These are phyloP conservation scores for Tuber aestivum DNA, from an alignment of 495 filamentous ascomycete species.

Conservation along the genomic window DNA sequence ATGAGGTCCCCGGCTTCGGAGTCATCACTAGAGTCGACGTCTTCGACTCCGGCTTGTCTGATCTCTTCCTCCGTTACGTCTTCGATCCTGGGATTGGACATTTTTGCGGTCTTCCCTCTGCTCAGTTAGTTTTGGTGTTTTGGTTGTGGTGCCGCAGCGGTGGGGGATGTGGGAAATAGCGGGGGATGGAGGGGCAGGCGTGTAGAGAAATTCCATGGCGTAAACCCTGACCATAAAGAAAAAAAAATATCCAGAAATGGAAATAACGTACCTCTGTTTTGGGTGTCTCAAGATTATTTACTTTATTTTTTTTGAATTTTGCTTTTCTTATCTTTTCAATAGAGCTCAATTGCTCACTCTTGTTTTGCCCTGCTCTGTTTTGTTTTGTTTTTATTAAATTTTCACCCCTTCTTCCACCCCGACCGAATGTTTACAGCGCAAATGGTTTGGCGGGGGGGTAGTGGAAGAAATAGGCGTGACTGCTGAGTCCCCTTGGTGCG, in stretches of 20 bases:
- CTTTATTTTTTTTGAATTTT: background rate
- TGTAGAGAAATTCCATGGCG: background rate
- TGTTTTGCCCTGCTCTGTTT: background rate
- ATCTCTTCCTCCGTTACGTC: constrained; percentile 88
- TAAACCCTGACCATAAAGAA: background rate
- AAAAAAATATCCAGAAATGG: background rate
- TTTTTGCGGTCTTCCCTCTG: too few relatives aligned
- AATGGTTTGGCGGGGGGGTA: background rate
- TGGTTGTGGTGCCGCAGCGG: background rate
- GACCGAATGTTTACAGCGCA: background rate
- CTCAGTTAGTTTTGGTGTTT: background rate
- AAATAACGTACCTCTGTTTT: background rate
- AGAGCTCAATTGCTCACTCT: background rate
- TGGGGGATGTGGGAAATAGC: background rate
- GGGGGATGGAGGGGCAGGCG: background rate
- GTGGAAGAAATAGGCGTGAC: background rate
- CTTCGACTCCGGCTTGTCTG: constrained; percentile 72
- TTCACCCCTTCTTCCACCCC: background rate
- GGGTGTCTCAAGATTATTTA: background rate
- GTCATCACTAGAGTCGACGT: constrained; percentile 65
- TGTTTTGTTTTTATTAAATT: background rate
- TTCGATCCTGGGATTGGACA: constrained; percentile 97
- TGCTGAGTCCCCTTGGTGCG: background rate
- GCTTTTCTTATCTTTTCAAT: too few relatives aligned
- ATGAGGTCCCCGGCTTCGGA: constrained; percentile 57